Base-by-base conservation (phyloP, 179 eudicot genomes). In the Sideroxylon spinosum region DNA sequence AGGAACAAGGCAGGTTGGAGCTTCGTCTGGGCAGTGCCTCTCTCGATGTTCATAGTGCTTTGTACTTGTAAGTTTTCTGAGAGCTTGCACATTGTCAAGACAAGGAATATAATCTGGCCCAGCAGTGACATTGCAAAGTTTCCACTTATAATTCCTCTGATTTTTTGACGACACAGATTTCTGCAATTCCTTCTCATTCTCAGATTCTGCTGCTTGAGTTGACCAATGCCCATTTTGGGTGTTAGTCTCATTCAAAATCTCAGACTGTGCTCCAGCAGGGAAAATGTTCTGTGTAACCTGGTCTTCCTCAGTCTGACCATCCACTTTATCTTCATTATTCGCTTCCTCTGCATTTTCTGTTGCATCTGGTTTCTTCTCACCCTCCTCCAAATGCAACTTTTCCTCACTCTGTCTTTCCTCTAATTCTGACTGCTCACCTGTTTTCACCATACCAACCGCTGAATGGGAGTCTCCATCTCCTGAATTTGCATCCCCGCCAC, bases 41-140 rank as follows among this genome's bases (percentile, higher is more conserved):
- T 90, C 94, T 28, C 92, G 84, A 76, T 90, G 94, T 78, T 90
- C 89, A 83, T 82, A 90, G 81, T 90, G 94, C 83, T 80, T 83
- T 28, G 88, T 87, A 78, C 81, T 78, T 44, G 80, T 76, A 25
- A 90, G 87, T 50, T 85, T 87, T 67, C 77, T 86, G 37, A 89
- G 86, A 8, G 88, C 92, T 78, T 84, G 77, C 86, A 84, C 69
- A 72, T 90, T 89, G 74, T 90, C 94, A 75, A 90, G 89, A 82
- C 94, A 90, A 11, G 94, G 94, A 50, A 90, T 89, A 76, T 86
- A 89, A 68, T 90, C 94, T 12, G 92, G 61, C 20, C 95, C 91
- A 72, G 92, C 91, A 52, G 89, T 84, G 26, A 88, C 85, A 68
- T 88, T 88, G 66, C 95, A 91, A 3, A 88, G 46, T 79, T 91